These are phyloP conservation scores for Eruca vesicaria DNA, from an alignment of 441 rosid species.

Conservation along the genomic window DNA sequence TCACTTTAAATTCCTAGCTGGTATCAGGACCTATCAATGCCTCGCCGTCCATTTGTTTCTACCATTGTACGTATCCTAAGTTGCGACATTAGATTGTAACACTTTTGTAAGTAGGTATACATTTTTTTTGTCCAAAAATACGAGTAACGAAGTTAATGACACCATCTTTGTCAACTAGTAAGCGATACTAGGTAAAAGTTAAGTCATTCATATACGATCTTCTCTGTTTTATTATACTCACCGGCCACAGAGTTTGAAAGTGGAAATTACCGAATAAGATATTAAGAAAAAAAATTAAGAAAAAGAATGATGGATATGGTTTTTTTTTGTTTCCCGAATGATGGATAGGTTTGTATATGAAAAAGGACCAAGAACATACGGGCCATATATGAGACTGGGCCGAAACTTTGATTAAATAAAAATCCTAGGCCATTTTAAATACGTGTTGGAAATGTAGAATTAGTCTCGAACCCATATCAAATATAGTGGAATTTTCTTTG, in stretches of 20 bases:
- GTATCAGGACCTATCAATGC: constrained; percentile 3
- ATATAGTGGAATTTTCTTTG: background rate
- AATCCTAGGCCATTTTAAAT: background rate
- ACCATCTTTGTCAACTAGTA: background rate
- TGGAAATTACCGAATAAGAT: too few relatives aligned
- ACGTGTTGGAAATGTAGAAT: background rate
- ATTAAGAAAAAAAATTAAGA: too few relatives aligned
- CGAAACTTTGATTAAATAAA: background rate
- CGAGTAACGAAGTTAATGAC: background rate
- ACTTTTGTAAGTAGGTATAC: background rate
- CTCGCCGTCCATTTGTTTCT: background rate
- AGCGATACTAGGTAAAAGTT: background rate
- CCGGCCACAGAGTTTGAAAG: background rate
- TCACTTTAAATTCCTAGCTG: constrained; percentile 1
- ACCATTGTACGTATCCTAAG: background rate
- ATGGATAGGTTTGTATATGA: too few relatives aligned
- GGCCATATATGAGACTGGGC: too few relatives aligned
- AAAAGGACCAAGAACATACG: too few relatives aligned
- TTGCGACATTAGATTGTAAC: background rate
- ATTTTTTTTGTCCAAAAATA: background rate
- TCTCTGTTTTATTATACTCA: background rate
- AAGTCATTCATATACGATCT: background rate
- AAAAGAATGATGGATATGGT: too few relatives aligned
- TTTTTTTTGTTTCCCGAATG: too few relatives aligned
- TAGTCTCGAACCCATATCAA: background rate